Percentiles rank a stretch among this genome's conserved stretches.
phyloP scores from a whole-genome alignment of 768 basidiomycete species.

The Boletus rubropictus region DNA sequence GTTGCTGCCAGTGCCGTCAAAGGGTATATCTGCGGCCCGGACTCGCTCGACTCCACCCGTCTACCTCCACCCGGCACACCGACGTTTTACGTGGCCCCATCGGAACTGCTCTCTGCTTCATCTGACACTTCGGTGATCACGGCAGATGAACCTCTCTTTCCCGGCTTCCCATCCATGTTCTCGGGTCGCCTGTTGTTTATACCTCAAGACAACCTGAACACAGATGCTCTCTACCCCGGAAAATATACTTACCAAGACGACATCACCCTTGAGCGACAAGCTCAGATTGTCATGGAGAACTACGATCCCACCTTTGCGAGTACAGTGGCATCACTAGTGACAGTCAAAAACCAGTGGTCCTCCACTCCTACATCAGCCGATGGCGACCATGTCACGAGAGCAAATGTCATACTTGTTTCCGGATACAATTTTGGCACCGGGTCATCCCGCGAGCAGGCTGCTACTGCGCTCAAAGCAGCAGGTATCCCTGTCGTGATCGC shows the following conservation, averaged over 20 bases:
- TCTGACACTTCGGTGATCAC: slow-evolving; percentile 22
- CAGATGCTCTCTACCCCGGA: slow-evolving; percentile 97
- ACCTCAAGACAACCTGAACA: slow-evolving; percentile 96
- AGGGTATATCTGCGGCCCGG: slow-evolving; percentile 85
- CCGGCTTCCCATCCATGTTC: slow-evolving; percentile 81
- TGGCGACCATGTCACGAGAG: slow-evolving; percentile 31
- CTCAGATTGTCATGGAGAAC: slow-evolving; percentile 98
- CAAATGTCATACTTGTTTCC: slow-evolving; percentile 76
- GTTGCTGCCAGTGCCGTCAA: slow-evolving; percentile 94
- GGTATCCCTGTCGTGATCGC: slow-evolving; percentile 91
- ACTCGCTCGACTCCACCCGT: slow-evolving; percentile 48
- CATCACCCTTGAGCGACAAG: slow-evolving; percentile 90
- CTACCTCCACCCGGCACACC: slow-evolving; percentile 51
- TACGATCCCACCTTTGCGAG: slow-evolving; percentile 86
- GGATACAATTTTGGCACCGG: slow-evolving; percentile 99
- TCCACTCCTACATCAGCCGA: slow-evolving; percentile 2
- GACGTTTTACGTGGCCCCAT: slow-evolving; percentile 47
- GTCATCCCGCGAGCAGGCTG: slow-evolving; percentile 96
- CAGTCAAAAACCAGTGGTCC: slow-evolving; percentile 12
- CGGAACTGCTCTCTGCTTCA: slow-evolving; percentile 26
- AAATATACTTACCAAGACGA: slow-evolving; percentile 99
- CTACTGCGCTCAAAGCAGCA: slow-evolving; percentile 91
- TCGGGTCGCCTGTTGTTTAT: slow-evolving; percentile 83
- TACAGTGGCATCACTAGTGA: slow-evolving; percentile 51
- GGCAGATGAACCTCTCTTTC: slow-evolving; percentile 58